Evolutionary conservation across 495 filamentous ascomycete genomes (phyloP).

Genomic region (Xylaria curta): DNA sequence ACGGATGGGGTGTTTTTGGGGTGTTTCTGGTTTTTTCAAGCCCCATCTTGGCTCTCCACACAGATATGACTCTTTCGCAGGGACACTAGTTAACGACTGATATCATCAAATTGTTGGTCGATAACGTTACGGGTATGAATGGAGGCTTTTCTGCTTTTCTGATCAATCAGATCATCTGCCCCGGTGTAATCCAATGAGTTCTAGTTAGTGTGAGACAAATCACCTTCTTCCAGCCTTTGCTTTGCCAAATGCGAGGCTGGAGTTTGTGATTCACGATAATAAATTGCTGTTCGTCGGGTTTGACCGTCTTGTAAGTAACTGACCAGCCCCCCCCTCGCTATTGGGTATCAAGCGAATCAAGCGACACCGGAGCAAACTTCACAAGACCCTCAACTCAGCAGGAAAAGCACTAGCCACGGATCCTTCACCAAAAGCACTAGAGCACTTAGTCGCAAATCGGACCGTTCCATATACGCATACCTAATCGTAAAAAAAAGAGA

Average conservation of each 20-base stretch:
- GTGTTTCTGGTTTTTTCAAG: neutral
- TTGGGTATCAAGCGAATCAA: conserved; percentile 26
- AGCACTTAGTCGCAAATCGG: conserved; percentile 16
- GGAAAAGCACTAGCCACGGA: conserved; percentile 4
- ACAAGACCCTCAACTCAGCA: neutral
- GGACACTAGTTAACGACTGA: neutral
- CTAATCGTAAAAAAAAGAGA: neutral
- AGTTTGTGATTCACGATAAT: neutral
- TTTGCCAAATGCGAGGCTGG: conserved; percentile 6
- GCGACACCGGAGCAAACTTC: conserved; percentile 23
- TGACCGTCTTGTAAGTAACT: neutral
- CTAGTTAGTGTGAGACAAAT: neutral
- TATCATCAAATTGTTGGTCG: neutral
- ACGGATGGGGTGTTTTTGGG: neutral
- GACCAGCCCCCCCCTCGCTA: conserved; percentile 7
- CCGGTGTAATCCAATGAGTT: neutral
- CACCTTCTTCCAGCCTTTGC: neutral
- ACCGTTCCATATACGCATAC: conserved; percentile 19
- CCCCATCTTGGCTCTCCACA: neutral
- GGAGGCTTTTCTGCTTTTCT: neutral
- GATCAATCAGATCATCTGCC: conserved; percentile 4
- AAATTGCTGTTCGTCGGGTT: neutral
- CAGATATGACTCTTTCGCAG: conserved; percentile 5
- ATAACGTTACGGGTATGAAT: conserved; percentile 5
- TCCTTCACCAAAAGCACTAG: conserved; percentile 1